Evolutionary conservation across 352 stramenopile species (phyloP), one percentile per base, ranked within the genome.

Genomic region (Phytophthora constricta): DNA sequence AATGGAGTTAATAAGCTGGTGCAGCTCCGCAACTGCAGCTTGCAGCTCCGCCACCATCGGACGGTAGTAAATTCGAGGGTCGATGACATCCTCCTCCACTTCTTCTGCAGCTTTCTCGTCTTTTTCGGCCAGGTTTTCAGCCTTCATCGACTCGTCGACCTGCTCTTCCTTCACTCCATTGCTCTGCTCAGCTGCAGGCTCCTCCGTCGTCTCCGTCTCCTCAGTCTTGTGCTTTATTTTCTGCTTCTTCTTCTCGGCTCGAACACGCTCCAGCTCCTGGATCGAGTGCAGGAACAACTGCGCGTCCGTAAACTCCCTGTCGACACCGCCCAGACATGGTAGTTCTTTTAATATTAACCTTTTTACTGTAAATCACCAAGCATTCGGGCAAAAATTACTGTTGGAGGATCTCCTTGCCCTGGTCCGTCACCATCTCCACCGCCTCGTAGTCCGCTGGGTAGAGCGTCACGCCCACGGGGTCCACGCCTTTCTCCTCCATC

Each of bases 1-100:
- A 48, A 96, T 93, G 19, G 88, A 92, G 69, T 95, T 95, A 57
- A 96, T 93, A 13, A 96, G 70, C 64, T 96, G 86, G 55, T 95
- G 85, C 26, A 95, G 71, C 49, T 95, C 88, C 10, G 87, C 85
- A 27, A 92, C 77, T 25, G 86, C 86, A 0, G 77, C 80, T 60
- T 96, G 88, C 2, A 96, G 78, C 66, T 96, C 88, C 4, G 72
- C 50, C 54, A 96, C 89, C 82, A 96, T 94, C 9, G 89, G 86
- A 1, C 79, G 82, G 61, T 96, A 96, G 71, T 96, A 80, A 53
- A 94, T 87, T 28, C 89, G 86, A 22, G 89, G 89, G 43, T 96
- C 89, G 27, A 96, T 95, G 58, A 95, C 82, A 23, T 94, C 85
- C 37, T 93, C 80, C 5, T 83, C 79, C 9, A 58, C 65, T 50